A percentile compares a stretch with the other conserved stretches of the same genome.
Evolutionary conservation across 164 flowering plant genomes (phyloP).

Genomic region (Litsea cubeba): DNA sequence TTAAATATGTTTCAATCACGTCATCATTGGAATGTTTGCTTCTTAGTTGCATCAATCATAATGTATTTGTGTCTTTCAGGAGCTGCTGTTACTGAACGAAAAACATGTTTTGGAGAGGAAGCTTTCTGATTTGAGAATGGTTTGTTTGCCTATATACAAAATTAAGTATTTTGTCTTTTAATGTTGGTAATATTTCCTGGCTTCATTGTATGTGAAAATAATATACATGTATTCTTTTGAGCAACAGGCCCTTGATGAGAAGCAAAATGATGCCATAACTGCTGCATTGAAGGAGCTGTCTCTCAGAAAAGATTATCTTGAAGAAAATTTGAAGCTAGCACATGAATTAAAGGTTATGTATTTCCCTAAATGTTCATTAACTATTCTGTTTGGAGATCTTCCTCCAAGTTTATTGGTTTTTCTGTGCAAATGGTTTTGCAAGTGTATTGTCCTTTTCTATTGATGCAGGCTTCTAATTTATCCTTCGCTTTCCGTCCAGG

Average conservation of each 20-base stretch:
- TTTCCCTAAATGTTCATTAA: not conserved
- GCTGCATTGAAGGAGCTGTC: constrained; percentile 64
- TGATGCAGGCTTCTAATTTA: constrained; percentile 3
- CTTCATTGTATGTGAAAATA: not conserved
- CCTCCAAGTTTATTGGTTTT: not conserved
- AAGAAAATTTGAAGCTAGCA: constrained; percentile 62
- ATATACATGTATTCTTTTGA: constrained; percentile 8
- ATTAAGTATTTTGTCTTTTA: not conserved
- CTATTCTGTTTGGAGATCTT: constrained; percentile 5
- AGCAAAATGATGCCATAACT: constrained; percentile 59
- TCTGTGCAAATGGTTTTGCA: not conserved
- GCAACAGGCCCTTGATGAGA: constrained; percentile 71
- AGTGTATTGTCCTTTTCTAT: not conserved
- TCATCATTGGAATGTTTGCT: not conserved
- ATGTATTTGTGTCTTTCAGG: constrained; percentile 34
- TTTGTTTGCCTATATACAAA: constrained; percentile 24
- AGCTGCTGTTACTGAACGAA: constrained; percentile 66
- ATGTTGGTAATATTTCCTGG: not conserved
- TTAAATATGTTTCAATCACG: not conserved
- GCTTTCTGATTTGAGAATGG: constrained; percentile 77
- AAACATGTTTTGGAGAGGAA: constrained; percentile 72
- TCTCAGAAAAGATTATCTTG: constrained; percentile 67
- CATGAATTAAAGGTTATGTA: constrained; percentile 65
- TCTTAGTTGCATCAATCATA: not conserved
- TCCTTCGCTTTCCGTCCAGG: constrained; percentile 34